Evolutionary conservation across 306 rosid species (phyloP), one percentile per base, ranked within the genome.

Genomic region (Citrullus colocynthis): DNA sequence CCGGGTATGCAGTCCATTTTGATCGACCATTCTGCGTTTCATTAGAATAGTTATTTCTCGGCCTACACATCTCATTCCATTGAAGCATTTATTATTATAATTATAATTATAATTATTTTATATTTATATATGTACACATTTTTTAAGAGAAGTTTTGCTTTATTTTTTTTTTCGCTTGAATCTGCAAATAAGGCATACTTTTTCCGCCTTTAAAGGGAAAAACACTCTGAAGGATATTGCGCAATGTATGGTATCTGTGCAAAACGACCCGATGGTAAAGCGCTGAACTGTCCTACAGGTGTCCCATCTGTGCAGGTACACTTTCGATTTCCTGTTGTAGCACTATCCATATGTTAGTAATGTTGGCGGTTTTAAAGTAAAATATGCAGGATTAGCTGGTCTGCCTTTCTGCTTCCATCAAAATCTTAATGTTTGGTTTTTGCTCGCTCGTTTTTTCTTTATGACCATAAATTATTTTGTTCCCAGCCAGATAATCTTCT

Each of bases 171-270:
- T 78, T 77, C 20, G 57, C 57, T 52, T 52, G 57, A 52, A 52
- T 6, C 7, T 5, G 18, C 20, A 0, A 52, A 52, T 52, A 52
- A 52, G 6, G 9, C 2, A 14, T 16, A 52, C 20, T 52, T n/a
- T 20, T 74, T 77, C 36, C 63, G 59, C 75, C 7, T 71, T 60
- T 77, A 12, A 57, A 90, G 96, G 84, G 85, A 81, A 85, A 90
- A 81, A 74, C 99, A 88, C 85, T 80, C 97, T 0, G 90, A 82
- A 86, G 90, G 79, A 39, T 89, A 90, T 20, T 95, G 99, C 80
- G 85, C 93, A n/a, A 95, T 92, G 97, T 89, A 88, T 84, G 93
- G 79, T 74, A 87, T 90, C 52, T 95, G 99, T 85, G 99, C 97
- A 78, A 84, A 83, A 80, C 93, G 96, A 59, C 76, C 82, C 8